Conservation (phyloP, 2,329 filamentous ascomycete genomes). For the Pseudocercospora cruenta region DNA sequence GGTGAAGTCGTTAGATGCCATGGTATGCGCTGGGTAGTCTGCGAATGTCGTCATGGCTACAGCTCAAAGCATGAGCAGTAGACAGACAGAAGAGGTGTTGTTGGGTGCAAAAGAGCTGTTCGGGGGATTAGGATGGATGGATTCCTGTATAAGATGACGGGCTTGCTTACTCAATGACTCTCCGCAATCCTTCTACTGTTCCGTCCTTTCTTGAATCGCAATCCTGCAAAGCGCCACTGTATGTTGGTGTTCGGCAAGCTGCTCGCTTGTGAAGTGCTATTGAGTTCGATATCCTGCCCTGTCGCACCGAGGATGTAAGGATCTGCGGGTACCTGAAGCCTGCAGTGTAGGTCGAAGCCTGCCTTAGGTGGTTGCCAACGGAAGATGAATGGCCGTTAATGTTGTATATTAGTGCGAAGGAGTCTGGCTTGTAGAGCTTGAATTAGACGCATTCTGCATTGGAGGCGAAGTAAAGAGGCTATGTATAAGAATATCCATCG, state of each 20-base stretch:
- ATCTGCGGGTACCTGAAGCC: slow-evolving; percentile 26
- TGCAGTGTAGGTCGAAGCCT: slow-evolving; percentile 10
- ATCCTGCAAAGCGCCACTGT: neutral
- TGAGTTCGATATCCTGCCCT: slow-evolving; percentile 8
- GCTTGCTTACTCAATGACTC: neutral
- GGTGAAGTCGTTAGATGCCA: slow-evolving; percentile 39
- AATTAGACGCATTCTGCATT: slow-evolving; percentile 26
- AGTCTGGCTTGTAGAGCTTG: slow-evolving; percentile 17
- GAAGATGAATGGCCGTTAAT: slow-evolving; percentile 13
- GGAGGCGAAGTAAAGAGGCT: slow-evolving; percentile 35
- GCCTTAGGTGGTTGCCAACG: slow-evolving; percentile 19
- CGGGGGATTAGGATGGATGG: neutral
- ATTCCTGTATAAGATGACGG: neutral
- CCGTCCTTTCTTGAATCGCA: neutral
- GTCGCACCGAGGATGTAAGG: slow-evolving; percentile 15
- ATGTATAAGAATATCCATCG: slow-evolving; percentile 36
- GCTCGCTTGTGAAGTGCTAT: slow-evolving; percentile 6
- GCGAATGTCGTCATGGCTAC: slow-evolving; percentile 37
- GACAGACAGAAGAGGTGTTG: slow-evolving; percentile 4
- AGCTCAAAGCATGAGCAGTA: slow-evolving; percentile 18
- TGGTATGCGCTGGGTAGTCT: slow-evolving; percentile 34
- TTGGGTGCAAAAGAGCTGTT: neutral
- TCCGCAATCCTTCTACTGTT: neutral
- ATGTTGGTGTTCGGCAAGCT: slow-evolving; percentile 9
- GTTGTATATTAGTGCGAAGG: slow-evolving; percentile 4